A percentile compares a stretch with the other conserved stretches of the same genome.
Evolutionary conservation across 148 eudicot species (phyloP).

Genomic region (Rhododendron simsii): DNA sequence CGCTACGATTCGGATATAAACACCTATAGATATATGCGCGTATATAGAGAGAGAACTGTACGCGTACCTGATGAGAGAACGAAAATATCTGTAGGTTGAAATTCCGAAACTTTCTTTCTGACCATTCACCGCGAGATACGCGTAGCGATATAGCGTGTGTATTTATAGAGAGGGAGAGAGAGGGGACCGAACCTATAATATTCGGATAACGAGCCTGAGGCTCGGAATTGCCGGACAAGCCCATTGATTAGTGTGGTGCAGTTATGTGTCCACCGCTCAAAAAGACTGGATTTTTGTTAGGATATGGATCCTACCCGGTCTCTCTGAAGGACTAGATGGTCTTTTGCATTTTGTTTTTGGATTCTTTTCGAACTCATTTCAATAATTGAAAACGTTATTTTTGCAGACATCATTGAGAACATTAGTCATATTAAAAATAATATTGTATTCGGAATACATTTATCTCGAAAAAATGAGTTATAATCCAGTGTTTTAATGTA

Average conservation of each 20-base stretch:
- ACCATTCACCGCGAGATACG: neutral
- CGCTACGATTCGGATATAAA: neutral
- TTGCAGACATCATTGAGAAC: too few species aligned
- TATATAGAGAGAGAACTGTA: neutral
- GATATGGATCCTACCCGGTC: too few species aligned
- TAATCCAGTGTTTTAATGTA: too few species aligned
- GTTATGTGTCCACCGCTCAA: neutral
- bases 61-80: neutral
- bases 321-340: too few species aligned
- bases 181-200: neutral
- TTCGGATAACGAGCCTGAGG: slow-evolving; percentile 17
- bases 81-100: slow-evolving; percentile 8
- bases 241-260: neutral
- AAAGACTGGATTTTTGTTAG: too few species aligned
- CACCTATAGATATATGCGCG: neutral
- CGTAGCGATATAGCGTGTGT: neutral
- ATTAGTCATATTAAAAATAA: too few species aligned
- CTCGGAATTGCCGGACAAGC: neutral
- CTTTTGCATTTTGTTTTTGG: too few species aligned
- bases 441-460: too few species aligned
- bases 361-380: too few species aligned
- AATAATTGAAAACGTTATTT: too few species aligned
- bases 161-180: slow-evolving; percentile 4
- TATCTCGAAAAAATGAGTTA: too few species aligned
- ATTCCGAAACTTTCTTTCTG: neutral